Evolutionary conservation across 2,329 filamentous ascomycete species (phyloP).

Genomic region (Phymatotrichopsis omnivora): DNA sequence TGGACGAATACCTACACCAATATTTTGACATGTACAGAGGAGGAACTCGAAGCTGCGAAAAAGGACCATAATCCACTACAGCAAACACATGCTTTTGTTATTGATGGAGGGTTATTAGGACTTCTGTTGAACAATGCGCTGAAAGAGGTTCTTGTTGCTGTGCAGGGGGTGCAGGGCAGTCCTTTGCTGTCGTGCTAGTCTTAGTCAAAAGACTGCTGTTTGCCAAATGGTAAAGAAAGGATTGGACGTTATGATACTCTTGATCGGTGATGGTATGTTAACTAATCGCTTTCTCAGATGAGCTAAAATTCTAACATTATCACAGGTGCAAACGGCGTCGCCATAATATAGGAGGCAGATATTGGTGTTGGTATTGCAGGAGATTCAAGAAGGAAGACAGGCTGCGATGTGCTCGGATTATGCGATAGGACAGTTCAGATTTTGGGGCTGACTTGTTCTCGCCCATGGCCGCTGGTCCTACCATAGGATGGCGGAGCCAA

Average conservation of each 20-base stretch:
- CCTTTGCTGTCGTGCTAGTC: slow-evolving; percentile 92
- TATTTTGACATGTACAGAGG: slow-evolving; percentile 72
- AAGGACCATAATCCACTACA: slow-evolving; percentile 76
- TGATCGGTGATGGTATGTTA: slow-evolving; percentile 65
- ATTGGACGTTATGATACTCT: slow-evolving; percentile 89
- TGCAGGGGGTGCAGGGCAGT: slow-evolving; percentile 97
- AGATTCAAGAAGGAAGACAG: slow-evolving; percentile 78
- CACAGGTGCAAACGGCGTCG: slow-evolving; percentile 69
- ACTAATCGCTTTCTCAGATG: not conserved
- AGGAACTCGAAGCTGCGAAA: slow-evolving; percentile 69
- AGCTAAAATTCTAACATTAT: slow-evolving; percentile 6
- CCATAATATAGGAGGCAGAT: slow-evolving; percentile 95
- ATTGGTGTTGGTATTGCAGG: slow-evolving; percentile 94
- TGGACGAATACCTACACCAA: slow-evolving; percentile 63
- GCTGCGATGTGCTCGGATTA: slow-evolving; percentile 96
- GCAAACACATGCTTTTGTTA: slow-evolving; percentile 82
- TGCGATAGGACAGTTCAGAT: slow-evolving; percentile 88
- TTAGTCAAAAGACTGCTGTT: slow-evolving; percentile 93
- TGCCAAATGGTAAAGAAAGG: slow-evolving; percentile 92
- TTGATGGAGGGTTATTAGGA: slow-evolving; percentile 88
- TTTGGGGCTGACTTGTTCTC: slow-evolving; percentile 70
- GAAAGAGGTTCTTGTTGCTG: slow-evolving; percentile 78
- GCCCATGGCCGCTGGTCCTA: slow-evolving; percentile 97
- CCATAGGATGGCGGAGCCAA: slow-evolving; percentile 87
- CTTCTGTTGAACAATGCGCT: slow-evolving; percentile 72